These are phyloP conservation scores for Backusella luteola DNA, from an alignment of 192 early-diverging fungal species.

Conservation along the genomic window DNA sequence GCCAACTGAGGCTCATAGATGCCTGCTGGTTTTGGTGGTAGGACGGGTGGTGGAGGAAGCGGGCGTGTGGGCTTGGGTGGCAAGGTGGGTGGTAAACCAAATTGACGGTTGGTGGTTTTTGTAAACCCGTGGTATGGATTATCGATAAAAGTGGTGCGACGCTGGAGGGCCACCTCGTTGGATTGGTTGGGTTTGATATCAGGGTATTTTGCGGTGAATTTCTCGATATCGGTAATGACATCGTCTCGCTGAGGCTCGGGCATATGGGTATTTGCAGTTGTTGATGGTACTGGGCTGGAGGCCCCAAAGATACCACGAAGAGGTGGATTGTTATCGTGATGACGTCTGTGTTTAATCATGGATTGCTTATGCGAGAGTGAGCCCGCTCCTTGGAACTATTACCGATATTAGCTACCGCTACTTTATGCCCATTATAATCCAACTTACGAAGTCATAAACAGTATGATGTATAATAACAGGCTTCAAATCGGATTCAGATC, in stretches of 20 bases:
- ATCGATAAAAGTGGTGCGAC: conserved; percentile 58
- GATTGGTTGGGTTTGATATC: conserved; percentile 16
- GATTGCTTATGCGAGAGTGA: not conserved
- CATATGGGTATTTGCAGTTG: not conserved
- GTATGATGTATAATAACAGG: conserved; percentile 11
- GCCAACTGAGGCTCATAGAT: not conserved
- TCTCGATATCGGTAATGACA: not conserved
- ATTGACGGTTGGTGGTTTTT: conserved; percentile 26
- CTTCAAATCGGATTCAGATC: not conserved
- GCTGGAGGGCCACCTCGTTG: not conserved
- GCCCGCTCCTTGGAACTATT: not conserved
- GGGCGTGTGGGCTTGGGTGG: conserved; percentile 44
- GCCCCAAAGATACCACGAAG: conserved; percentile 15
- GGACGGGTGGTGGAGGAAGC: conserved; percentile 26
- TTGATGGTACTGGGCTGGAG: not conserved
- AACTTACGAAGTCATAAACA: conserved; percentile 13
- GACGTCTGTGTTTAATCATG: not conserved
- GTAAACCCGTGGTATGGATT: conserved; percentile 54
- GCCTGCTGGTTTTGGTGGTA: not conserved
- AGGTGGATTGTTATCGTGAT: not conserved
- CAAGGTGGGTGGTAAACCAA: conserved; percentile 21
- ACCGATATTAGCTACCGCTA: no score
- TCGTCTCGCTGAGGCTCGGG: conserved; percentile 11
- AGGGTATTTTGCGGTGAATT: conserved; percentile 9
- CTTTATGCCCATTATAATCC: not conserved